A percentile compares a stretch with the other conserved stretches of the same genome.
phyloP scores from a whole-genome alignment of 257 asterid species.

The Solanum chmielewskii region DNA sequence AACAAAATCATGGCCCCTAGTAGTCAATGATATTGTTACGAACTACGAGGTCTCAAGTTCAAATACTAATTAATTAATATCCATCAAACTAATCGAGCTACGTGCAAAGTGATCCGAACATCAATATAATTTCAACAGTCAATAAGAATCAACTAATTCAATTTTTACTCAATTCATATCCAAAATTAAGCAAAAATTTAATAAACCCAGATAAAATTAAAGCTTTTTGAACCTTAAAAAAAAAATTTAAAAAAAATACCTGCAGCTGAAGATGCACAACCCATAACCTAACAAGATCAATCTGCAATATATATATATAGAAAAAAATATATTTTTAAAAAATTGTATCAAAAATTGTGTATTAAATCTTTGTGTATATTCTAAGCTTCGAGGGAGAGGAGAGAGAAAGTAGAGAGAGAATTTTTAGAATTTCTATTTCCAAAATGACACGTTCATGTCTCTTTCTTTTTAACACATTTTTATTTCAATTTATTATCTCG shows the following conservation, averaged over 20 bases:
- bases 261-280: conserved; percentile 71
- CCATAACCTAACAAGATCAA: conserved; percentile 32
- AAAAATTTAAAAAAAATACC: conserved; percentile 17
- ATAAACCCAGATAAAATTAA: neutral
- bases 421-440: neutral
- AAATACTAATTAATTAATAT: neutral
- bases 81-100: neutral
- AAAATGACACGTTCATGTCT: neutral
- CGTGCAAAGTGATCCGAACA: neutral
- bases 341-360: neutral
- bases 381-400: neutral
- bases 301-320: neutral
- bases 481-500: neutral
- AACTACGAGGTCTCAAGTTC: neutral
- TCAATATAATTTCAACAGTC: neutral
- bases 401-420: neutral
- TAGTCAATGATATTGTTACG: neutral
- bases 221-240: neutral
- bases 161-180: neutral
- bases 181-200: neutral
- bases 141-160: neutral
- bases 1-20: neutral
- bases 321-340: neutral
- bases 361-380: neutral
- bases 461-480: too few species aligned